These are phyloP conservation scores for Cryomyces minteri DNA, from an alignment of 495 filamentous ascomycete genomes.

Conservation along the genomic window DNA sequence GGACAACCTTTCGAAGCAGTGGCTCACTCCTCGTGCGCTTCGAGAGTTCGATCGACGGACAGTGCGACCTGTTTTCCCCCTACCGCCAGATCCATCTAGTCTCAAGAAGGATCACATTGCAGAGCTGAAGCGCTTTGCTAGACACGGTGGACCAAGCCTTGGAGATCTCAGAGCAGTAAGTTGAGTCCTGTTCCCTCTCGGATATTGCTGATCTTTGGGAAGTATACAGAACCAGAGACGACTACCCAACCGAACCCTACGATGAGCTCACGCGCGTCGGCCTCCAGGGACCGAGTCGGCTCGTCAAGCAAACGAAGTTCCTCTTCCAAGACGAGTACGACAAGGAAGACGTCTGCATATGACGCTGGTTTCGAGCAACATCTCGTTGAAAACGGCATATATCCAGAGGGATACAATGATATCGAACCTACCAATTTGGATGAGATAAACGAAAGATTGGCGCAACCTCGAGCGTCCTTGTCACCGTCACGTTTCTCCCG, in stretches of 20 bases:
- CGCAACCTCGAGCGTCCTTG: constrained; percentile 18
- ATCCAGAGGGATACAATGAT: constrained; percentile 8
- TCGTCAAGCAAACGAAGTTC: constrained; percentile 1
- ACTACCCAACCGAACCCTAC: background rate
- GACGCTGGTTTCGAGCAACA: constrained; percentile 17
- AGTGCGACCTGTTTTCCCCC: background rate
- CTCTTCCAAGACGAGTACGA: background rate
- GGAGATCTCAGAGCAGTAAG: constrained; percentile 8
- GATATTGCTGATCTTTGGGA: background rate
- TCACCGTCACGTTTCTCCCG: constrained; percentile 21
- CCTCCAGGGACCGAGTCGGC: constrained; percentile 3
- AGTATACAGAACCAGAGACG: background rate
- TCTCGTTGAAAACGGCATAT: constrained; percentile 19
- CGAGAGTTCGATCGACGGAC: constrained; percentile 14
- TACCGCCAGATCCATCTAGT: background rate
- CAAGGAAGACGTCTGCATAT: constrained; percentile 14
- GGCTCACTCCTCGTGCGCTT: constrained; percentile 7
- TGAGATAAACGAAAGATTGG: constrained; percentile 14
- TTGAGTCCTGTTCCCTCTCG: background rate
- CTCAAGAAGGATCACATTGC: background rate
- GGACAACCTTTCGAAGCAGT: constrained; percentile 8
- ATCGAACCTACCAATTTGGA: constrained; percentile 14
- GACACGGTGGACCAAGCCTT: constrained; percentile 12
- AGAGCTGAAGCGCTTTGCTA: constrained; percentile 11
- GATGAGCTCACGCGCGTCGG: constrained; percentile 5